Conservation (phyloP, 139 green algal genomes). For the Tetraselmis chui region DNA sequence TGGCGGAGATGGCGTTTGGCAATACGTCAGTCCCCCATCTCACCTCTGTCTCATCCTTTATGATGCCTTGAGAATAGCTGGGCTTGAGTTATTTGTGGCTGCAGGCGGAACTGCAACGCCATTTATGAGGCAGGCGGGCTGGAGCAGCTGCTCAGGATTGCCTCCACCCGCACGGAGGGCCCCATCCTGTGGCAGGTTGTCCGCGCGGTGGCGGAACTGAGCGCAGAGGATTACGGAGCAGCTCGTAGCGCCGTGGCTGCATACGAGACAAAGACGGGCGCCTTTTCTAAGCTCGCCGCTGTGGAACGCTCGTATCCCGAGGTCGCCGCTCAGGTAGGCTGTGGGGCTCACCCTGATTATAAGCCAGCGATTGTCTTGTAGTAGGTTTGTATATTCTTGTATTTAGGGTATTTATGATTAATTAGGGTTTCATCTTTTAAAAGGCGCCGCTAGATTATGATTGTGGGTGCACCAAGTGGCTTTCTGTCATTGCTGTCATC, state of each 20-base stretch:
- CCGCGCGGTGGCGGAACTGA: not conserved
- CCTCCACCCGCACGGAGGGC: not conserved
- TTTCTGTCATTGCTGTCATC: too few species aligned
- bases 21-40: not conserved
- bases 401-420: too few species aligned
- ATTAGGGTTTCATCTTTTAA: too few species aligned
- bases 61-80: not conserved
- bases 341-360: too few species aligned
- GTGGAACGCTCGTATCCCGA: not conserved
- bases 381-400: too few species aligned
- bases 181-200: not conserved
- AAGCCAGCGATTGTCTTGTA: too few species aligned
- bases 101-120: not conserved
- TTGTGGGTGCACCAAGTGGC: too few species aligned
- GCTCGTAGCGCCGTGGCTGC: not conserved
- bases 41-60: not conserved
- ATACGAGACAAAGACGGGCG: not conserved
- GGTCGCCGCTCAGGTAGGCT: not conserved
- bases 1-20: not conserved
- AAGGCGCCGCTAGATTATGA: too few species aligned
- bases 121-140: not conserved
- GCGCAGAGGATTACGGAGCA: not conserved
- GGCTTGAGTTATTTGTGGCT: not conserved
- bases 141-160: not conserved
- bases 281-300: not conserved